Evolutionary conservation across 139 green algal genomes (phyloP), one percentile per base, ranked within the genome.

Genomic region (Tetradesmus lagerheimii): DNA sequence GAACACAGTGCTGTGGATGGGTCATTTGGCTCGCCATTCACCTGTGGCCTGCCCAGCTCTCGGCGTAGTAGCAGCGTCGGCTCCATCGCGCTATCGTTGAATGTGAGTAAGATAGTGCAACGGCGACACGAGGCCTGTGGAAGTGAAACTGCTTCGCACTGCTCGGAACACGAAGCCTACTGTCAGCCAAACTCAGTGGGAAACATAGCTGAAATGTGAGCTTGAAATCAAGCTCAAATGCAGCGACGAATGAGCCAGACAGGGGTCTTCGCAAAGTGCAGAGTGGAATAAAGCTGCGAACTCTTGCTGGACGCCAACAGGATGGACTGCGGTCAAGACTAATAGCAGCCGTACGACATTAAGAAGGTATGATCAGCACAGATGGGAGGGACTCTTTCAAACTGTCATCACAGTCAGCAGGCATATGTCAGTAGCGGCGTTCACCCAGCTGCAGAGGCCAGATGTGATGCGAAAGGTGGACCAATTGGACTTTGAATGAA

Each of bases 331-430:
- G 20, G 25, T n/a, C 5, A 71, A 71, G n/a, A n/a, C n/a, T n/a
- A n/a, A n/a, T n/a, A n/a, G n/a, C n/a, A n/a, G n/a, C n/a, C n/a
- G n/a, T n/a, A n/a, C n/a, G n/a, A n/a, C n/a, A n/a, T n/a, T n/a
- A n/a, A n/a, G n/a, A n/a, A n/a, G 23, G 2, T 31, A 71, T 31
- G 57, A 71, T 8, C 23, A 71, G 57, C 57, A 11, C 4, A 71
- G 57, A n/a, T 71, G 25, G 12, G 8, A 31, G 12, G 23, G 31
- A 71, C 5, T 6, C 3, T 57, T 9, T 12, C 11, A 57, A n/a
- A 71, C 25, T 71, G 57, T 71, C 57, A 71, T n/a, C 57, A 71
- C 57, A 71, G 57, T 71, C 57, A 71, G 57, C 57, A 71, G 57
- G 57, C 57, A 71, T 31, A 23, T 71, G 20, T 71, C 57, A 71